A percentile compares a stretch with the other conserved stretches of the same genome.
Evolutionary conservation across 1,139 yeast genomes (phyloP).

Genomic region (Yamadazyma aaseri): DNA sequence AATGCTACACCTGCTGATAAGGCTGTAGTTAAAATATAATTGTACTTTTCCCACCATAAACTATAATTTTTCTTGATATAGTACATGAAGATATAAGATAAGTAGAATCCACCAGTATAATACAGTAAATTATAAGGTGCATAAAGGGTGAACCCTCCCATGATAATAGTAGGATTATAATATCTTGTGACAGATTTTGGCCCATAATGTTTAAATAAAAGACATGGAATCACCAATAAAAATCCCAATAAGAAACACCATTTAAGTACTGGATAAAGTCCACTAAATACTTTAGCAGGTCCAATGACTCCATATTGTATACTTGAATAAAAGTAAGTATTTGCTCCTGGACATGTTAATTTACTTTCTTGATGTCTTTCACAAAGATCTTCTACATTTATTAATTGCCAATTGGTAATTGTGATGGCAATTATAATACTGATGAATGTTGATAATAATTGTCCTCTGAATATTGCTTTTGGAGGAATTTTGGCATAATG

Average conservation of each 20-base stretch:
- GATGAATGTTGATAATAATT: slow-evolving; percentile 42
- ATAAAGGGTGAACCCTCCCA: slow-evolving; percentile 40
- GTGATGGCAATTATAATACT: slow-evolving; percentile 48
- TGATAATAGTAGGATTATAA: slow-evolving; percentile 42
- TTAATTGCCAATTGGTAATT: slow-evolving; percentile 53
- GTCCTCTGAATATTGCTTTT: slow-evolving; percentile 59
- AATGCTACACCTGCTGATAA: slow-evolving; percentile 61
- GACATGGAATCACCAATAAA: slow-evolving; percentile 40
- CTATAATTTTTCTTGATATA: slow-evolving; percentile 47
- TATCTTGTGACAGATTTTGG: slow-evolving; percentile 27
- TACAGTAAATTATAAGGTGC: slow-evolving; percentile 60
- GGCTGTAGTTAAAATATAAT: slow-evolving; percentile 58
- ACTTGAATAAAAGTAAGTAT: slow-evolving; percentile 51
- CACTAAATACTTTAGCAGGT: slow-evolving; percentile 53
- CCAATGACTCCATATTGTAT: slow-evolving; percentile 65
- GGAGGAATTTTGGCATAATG: slow-evolving; percentile 64
- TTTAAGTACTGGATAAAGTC: slow-evolving; percentile 46
- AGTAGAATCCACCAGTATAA: slow-evolving; percentile 49
- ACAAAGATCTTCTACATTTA: slow-evolving; percentile 42
- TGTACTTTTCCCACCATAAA: slow-evolving; percentile 66
- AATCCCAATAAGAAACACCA: slow-evolving; percentile 57
- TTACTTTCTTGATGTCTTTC: slow-evolving; percentile 34
- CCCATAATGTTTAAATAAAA: slow-evolving; percentile 36
- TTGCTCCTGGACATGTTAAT: slow-evolving; percentile 51
- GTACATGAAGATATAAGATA: slow-evolving; percentile 52